Evolutionary conservation across 257 asterid species (phyloP).

Genomic region (Schizonepeta tenuifolia): DNA sequence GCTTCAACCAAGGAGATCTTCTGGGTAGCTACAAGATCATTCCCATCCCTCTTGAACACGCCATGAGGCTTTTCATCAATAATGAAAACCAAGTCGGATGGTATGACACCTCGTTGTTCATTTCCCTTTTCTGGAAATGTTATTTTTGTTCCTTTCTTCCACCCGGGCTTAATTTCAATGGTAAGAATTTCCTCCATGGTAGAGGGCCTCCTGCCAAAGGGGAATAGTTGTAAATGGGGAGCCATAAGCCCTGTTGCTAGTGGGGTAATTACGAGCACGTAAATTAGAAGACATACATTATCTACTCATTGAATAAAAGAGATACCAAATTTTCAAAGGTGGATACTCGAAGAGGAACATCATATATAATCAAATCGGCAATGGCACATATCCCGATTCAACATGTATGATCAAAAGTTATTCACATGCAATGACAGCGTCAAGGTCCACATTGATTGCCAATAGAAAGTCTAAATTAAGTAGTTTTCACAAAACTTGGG

Average conservation of each 20-base stretch:
- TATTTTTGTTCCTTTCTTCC: constrained; percentile 97
- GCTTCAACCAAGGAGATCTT: constrained; percentile 81
- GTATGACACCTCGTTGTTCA: constrained; percentile 75
- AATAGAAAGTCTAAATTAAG: neutral
- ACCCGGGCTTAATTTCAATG: constrained; percentile 85
- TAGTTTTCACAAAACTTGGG: neutral
- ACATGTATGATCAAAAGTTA: neutral
- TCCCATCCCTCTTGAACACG: constrained; percentile 81
- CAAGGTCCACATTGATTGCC: neutral
- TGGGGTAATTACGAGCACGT: neutral
- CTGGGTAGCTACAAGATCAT: constrained; percentile 73
- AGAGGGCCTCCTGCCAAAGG: constrained; percentile 60
- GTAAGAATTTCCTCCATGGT: constrained; percentile 74
- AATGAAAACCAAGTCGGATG: constrained; percentile 82
- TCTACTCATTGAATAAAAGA: neutral
- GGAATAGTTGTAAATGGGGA: constrained; percentile 7
- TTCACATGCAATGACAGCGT: constrained; percentile 2
- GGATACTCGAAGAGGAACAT: neutral
- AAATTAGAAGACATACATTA: neutral
- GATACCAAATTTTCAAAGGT: neutral
- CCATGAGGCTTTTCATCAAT: constrained; percentile 87
- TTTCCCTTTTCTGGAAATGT: constrained; percentile 94
- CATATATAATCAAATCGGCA: neutral
- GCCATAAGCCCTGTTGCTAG: neutral
- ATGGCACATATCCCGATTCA: neutral